Percentiles rank a stretch among this genome's conserved stretches.
These are phyloP conservation scores for Diaporthe citrichinensis DNA, from an alignment of 2,329 filamentous ascomycete genomes.

Conservation along the genomic window DNA sequence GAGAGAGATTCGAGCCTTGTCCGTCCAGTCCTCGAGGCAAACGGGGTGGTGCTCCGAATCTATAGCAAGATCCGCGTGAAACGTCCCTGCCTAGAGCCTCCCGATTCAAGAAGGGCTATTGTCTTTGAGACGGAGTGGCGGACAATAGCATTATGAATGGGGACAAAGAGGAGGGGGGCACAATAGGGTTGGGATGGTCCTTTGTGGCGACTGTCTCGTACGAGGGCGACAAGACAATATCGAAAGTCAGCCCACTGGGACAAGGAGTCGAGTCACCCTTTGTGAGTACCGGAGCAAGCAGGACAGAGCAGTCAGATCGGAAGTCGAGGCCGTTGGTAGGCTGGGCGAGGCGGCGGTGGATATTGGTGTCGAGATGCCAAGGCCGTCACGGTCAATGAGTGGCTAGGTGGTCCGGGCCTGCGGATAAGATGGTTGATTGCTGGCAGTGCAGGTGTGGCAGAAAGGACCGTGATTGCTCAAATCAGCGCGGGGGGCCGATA, in stretches of 20 bases:
- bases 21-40: conserved; percentile 19
- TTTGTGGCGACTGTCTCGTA: conserved; percentile 32
- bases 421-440: conserved; percentile 36
- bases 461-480: conserved; percentile 37
- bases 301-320: conserved; percentile 19
- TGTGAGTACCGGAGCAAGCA: conserved; percentile 19
- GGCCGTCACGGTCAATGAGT: conserved; percentile 31
- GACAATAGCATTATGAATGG: conserved; percentile 41
- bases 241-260: conserved; percentile 19
- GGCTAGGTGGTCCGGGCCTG: conserved; percentile 39
- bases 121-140: conserved; percentile 19
- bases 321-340: conserved; percentile 13
- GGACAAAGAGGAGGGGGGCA: conserved; percentile 1
- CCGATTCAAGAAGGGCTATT: conserved; percentile 38
- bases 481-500: conserved; percentile 28
- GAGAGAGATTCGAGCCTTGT: not conserved
- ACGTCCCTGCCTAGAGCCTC: conserved; percentile 18
- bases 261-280: conserved; percentile 27
- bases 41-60: conserved; percentile 7
- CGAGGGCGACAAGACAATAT: conserved; percentile 19
- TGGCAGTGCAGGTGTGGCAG: conserved; percentile 27
- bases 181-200: conserved; percentile 23
- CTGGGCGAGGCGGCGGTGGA: conserved; percentile 12
- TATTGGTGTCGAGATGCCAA: conserved; percentile 19
- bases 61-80: conserved; percentile 24